Evolutionary conservation across 306 rosid species (phyloP), one percentile per base, ranked within the genome.

Genomic region (Dryas alaskensis): DNA sequence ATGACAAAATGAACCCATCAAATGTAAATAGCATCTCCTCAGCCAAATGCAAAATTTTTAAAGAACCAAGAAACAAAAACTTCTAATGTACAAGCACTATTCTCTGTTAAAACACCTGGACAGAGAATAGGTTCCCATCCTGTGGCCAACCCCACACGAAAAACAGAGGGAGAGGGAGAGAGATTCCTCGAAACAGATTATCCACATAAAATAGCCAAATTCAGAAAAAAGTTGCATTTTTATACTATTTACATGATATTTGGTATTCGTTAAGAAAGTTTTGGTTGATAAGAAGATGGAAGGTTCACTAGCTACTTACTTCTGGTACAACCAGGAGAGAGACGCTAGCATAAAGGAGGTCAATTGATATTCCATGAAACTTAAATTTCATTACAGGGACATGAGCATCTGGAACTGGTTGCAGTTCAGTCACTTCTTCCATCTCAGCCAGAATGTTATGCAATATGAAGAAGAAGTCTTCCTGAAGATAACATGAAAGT

Each of bases 381-480:
- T 93, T 91, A 84, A 93, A 89, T 81, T 83, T 93, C 98, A 93
- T 86, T 39, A 93, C 98, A 19, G 98, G 98, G 50, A 93, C 97
- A 60, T 89, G 98, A 52, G 98, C 98, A 86, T 93, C 98, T 7
- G 93, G 83, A 72, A 93, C 90, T 12, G 89, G 97, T 77, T 93
- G 98, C 78, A 93, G 89, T 73, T 93, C 97, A 19, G 98, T 82
- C 47, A 93, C 87, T 81, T 93, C 97, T 74, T 89, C 92, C 92
- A 86, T 89, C 62, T 89, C 88, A 44, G 92, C 85, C 71, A 93
- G 77, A 51, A 85, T 89, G 87, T 87, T 76, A 67, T 86, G 97
- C 85, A 93, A 84, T 73, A 86, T 69, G 54, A 79, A 78, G 79
- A 93, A 93, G 81, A 91, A 93, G 65, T 93, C 98, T 72, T 93